A percentile compares a stretch with the other conserved stretches of the same genome.
Evolutionary conservation across 2,329 filamentous ascomycete species (phyloP).

Genomic region (Monilinia laxa): DNA sequence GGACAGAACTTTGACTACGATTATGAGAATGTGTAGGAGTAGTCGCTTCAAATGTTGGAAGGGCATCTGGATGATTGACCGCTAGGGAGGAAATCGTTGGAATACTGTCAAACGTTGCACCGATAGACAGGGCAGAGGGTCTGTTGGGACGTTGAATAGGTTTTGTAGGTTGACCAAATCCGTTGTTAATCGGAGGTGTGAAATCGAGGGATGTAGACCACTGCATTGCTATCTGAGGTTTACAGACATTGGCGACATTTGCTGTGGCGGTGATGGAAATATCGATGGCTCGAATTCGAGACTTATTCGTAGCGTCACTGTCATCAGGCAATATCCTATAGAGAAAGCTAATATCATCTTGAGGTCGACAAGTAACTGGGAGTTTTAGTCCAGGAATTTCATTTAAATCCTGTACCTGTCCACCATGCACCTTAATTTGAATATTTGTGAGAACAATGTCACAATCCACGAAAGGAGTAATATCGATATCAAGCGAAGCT

Average conservation of each 20-base stretch:
- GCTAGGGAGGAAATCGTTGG: slow-evolving; percentile 57
- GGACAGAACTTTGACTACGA: slow-evolving; percentile 47
- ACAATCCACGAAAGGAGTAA: slow-evolving; percentile 68
- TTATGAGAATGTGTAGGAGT: slow-evolving; percentile 27
- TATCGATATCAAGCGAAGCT: slow-evolving; percentile 71
- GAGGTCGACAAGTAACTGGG: slow-evolving; percentile 62
- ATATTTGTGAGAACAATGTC: slow-evolving; percentile 62
- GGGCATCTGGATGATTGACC: slow-evolving; percentile 57
- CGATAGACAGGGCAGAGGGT: slow-evolving; percentile 63
- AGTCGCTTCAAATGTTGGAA: slow-evolving; percentile 58
- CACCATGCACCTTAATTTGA: slow-evolving; percentile 56
- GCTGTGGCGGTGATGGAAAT: slow-evolving; percentile 62
- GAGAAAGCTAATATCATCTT: slow-evolving; percentile 73
- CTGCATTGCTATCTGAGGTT: slow-evolving; percentile 60
- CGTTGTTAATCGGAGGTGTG: slow-evolving; percentile 62
- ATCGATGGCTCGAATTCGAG: slow-evolving; percentile 51
- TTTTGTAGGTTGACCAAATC: slow-evolving; percentile 56
- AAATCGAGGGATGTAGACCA: slow-evolving; percentile 73
- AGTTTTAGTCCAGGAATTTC: slow-evolving; percentile 49
- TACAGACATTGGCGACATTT: slow-evolving; percentile 57
- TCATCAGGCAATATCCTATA: slow-evolving; percentile 60
- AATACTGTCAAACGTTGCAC: slow-evolving; percentile 52
- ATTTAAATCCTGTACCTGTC: slow-evolving; percentile 58
- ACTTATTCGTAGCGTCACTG: slow-evolving; percentile 44
- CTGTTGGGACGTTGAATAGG: slow-evolving; percentile 62